A percentile compares a stretch with the other conserved stretches of the same genome.
Evolutionary conservation across 768 basidiomycete genomes (phyloP).

Genomic region (Boletellus ananas): DNA sequence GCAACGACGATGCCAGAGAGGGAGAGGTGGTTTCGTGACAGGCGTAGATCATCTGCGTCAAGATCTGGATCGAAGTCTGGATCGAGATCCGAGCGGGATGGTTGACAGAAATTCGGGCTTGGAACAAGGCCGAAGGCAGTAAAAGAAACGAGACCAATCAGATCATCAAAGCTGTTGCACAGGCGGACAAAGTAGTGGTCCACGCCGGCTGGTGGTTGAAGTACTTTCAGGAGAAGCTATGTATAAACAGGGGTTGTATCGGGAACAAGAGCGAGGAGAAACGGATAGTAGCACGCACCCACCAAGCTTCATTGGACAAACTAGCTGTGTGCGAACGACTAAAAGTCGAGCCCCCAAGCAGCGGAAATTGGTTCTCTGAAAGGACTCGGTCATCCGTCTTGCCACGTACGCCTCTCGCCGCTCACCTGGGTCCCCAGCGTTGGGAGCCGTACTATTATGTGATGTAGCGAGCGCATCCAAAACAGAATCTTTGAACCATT

Average conservation of each 20-base stretch:
- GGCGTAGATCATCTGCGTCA: neutral
- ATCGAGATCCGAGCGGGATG: neutral
- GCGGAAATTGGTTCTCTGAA: slow-evolving; percentile 15
- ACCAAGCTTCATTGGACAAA: slow-evolving; percentile 32
- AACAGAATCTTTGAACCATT: slow-evolving; percentile 28
- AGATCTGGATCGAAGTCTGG: neutral
- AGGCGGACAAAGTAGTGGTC: slow-evolving; percentile 30
- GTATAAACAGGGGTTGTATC: neutral
- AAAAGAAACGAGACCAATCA: slow-evolving; percentile 26
- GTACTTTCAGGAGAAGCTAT: slow-evolving; percentile 3
- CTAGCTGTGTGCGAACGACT: slow-evolving; percentile 17
- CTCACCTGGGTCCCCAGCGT: slow-evolving; percentile 10
- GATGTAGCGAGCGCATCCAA: slow-evolving; percentile 20
- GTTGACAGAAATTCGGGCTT: slow-evolving; percentile 17
- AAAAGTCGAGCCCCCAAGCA: slow-evolving; percentile 32
- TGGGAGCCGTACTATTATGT: slow-evolving; percentile 6
- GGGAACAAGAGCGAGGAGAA: neutral
- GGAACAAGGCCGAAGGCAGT: slow-evolving; percentile 17
- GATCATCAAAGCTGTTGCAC: slow-evolving; percentile 29
- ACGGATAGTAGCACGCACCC: slow-evolving; percentile 17
- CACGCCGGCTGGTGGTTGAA: slow-evolving; percentile 12
- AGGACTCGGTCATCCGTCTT: neutral
- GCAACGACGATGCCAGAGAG: slow-evolving; percentile 19
- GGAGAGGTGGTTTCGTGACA: slow-evolving; percentile 19
- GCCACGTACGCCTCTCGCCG: no score